Conservation (phyloP, 768 basidiomycete species). For the Gymnopilus dilepis region DNA sequence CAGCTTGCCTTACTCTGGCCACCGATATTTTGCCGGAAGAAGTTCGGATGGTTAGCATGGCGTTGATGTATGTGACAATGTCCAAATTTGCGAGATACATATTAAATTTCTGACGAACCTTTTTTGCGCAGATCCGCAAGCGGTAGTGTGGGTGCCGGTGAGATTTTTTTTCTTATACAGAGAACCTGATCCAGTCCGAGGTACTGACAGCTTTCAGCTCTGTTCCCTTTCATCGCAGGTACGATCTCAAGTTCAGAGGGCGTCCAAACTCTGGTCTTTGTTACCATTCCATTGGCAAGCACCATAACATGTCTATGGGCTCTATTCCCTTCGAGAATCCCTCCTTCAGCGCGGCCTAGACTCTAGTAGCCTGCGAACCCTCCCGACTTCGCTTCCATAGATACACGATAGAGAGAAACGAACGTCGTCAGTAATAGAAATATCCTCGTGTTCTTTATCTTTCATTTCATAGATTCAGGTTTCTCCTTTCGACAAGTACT, state of each 20-base stretch:
- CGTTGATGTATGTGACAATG: constrained; percentile 47
- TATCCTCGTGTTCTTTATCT: not conserved
- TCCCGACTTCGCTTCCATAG: not conserved
- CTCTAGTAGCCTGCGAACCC: not conserved
- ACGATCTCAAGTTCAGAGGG: constrained; percentile 44
- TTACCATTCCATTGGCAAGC: constrained; percentile 46
- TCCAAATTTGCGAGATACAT: not conserved
- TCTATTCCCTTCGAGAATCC: constrained; percentile 33
- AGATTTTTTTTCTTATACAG: constrained; percentile 9
- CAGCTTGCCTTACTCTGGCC: constrained; percentile 47
- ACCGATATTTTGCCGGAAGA: constrained; percentile 53
- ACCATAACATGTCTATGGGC: constrained; percentile 45
- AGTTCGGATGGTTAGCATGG: constrained; percentile 57
- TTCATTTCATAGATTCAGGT: not conserved
- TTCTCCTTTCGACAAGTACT: not conserved
- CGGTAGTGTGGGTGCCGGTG: constrained; percentile 52
- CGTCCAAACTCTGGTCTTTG: constrained; percentile 44
- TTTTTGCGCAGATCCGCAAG: constrained; percentile 43
- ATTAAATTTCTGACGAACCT: constrained; percentile 1
- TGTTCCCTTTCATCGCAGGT: constrained; percentile 57
- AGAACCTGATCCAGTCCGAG: not conserved
- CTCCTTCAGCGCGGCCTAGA: not conserved
- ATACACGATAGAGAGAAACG: not conserved
- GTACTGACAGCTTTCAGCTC: constrained; percentile 35
- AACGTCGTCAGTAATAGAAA: not conserved